Conservation (phyloP, 2,329 filamentous ascomycete species). For the Lasiodiplodia citricola region DNA sequence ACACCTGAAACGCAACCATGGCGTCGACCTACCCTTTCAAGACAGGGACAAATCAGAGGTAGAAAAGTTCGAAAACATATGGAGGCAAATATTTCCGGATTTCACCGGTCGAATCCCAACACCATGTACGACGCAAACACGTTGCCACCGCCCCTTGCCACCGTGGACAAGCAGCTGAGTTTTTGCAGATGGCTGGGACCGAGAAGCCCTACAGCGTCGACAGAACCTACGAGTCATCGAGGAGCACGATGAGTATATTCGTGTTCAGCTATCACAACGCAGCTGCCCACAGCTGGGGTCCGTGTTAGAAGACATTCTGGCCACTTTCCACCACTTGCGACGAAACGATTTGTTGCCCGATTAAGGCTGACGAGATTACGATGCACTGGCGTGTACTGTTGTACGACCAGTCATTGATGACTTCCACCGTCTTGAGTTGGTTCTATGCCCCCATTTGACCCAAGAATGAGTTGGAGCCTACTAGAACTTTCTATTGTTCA, state of each 20-base stretch:
- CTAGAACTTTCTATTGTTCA: not conserved
- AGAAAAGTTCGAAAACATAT: not conserved
- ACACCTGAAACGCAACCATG: not conserved
- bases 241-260: not conserved
- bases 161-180: not conserved
- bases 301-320: not conserved
- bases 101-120: not conserved
- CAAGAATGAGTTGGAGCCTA: not conserved
- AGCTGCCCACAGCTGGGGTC: not conserved
- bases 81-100: not conserved
- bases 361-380: not conserved
- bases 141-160: not conserved
- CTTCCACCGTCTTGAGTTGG: accelerated
- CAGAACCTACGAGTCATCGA: not conserved
- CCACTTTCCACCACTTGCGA: not conserved
- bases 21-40: not conserved
- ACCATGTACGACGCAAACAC: not conserved
- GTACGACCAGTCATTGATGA: not conserved
- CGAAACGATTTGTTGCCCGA: not conserved
- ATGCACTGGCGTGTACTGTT: not conserved
- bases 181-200: not conserved
- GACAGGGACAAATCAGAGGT: not conserved
- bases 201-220: not conserved
- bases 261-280: not conserved
- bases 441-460: not conserved